Base-by-base conservation (phyloP, 2,329 filamentous ascomycete species). In the Arthrobotrys pseudoclavata region DNA sequence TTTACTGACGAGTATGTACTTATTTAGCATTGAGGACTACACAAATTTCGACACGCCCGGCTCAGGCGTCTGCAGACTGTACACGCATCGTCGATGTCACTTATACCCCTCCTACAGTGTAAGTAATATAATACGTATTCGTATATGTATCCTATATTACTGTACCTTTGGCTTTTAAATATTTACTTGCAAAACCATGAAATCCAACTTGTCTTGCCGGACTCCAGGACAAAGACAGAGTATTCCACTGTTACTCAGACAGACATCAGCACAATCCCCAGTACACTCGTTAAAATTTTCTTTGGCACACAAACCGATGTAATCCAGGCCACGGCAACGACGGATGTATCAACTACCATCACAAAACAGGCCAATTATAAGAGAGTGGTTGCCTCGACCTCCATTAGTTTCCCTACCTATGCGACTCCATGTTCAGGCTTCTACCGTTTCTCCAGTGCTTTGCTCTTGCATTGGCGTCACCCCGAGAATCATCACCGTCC, bases 391-490 rank as follows among this genome's bases (percentile, higher is more conserved):
- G 34, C 37, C 1, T 26, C 60, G 4, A 52, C n/a, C 22, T 34
- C 64, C 9, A 20, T 50, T 18, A 37, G 22, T 29, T 57, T 69
- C 12, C 64, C 64, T n/a, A 7, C 26, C 15, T 69, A 69, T 9
- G 64, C 64, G 20, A 29, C 64, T 15, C 24, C 15, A 20, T 69
- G 64, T 26, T 60, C 64, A 12, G 24, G 52, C 1, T 24, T 60
- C 40, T 37, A 24, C 18, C 48, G 52, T 47, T 69, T 69, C n/a
- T 69, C 64, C 18, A 69, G 64, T 48, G 64, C 64, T n/a, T n/a
- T 69, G 64, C 6, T 69, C 64, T 18, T 69, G 64, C 26, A 69
- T 69, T 24, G 64, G 64, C 7, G 50, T 69, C 22, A 60, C 37
- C 18, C 45, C 64, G 12, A 42, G 18, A 18, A 68, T 45, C n/a